These are phyloP conservation scores for Hibiscus trionum DNA, from an alignment of 345 rosid genomes.

Conservation along the genomic window DNA sequence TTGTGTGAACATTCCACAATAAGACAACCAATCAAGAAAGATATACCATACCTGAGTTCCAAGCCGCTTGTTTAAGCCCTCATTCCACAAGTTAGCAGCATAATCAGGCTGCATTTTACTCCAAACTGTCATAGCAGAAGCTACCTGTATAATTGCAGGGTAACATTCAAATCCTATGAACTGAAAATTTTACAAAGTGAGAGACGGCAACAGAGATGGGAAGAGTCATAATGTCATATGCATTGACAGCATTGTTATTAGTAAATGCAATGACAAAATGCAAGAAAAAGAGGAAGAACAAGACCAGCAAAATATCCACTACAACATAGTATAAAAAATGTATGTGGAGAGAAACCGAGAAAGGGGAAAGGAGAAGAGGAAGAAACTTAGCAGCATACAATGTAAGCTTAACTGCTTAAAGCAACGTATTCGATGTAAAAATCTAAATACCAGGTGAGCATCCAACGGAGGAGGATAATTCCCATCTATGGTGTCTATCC, in stretches of 20 bases:
- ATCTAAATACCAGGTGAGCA: conserved; percentile 66
- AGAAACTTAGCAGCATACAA: background rate
- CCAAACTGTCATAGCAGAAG: conserved; percentile 96
- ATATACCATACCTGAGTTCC: conserved; percentile 59
- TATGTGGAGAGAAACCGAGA: background rate
- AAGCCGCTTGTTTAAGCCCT: conserved; percentile 87
- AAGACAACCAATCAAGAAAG: background rate
- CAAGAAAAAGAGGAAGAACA: background rate
- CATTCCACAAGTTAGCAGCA: conserved; percentile 94
- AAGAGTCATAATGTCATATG: background rate
- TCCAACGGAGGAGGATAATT: conserved; percentile 96
- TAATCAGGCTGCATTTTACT: conserved; percentile 82
- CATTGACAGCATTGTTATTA: background rate
- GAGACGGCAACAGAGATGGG: background rate
- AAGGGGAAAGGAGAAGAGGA: conserved; percentile 3
- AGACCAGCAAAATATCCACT: background rate
- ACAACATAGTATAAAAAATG: background rate
- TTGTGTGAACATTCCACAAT: background rate
- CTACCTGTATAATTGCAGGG: conserved; percentile 50
- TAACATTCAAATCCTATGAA: conserved; percentile 5
- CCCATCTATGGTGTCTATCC: conserved; percentile 85
- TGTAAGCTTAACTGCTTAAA: background rate
- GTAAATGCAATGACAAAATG: background rate
- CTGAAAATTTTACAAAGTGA: background rate
- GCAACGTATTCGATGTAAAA: background rate